Evolutionary conservation across 2,329 filamentous ascomycete genomes (phyloP).

Genomic region (Talaromyces sp.): DNA sequence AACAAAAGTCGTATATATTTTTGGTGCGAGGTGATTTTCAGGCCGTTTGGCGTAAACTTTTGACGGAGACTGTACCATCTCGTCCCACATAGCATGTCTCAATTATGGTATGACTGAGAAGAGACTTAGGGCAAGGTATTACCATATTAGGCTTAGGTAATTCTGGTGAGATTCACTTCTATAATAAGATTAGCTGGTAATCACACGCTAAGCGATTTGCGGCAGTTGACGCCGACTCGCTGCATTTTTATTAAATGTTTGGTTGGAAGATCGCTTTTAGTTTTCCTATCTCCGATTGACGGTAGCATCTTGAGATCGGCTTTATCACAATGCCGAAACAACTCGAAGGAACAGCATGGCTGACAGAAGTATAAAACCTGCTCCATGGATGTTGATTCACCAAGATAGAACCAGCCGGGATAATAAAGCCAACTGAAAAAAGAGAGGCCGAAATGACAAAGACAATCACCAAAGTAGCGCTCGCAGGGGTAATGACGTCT

Average conservation of each 20-base stretch:
- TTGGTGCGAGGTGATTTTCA: not conserved
- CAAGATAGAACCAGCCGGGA: not conserved
- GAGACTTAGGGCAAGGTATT: not conserved
- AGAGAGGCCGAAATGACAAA: not conserved
- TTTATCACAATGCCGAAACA: not conserved
- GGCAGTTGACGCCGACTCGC: not conserved
- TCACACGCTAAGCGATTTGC: not conserved
- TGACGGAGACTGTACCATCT: not conserved
- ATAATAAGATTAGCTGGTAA: too few species aligned
- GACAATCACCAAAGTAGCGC: constrained; percentile 10
- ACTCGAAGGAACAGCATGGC: too few species aligned
- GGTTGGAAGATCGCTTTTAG: not conserved
- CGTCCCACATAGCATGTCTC: too few species aligned
- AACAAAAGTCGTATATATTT: not conserved
- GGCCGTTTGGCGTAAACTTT: not conserved
- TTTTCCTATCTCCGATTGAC: not conserved
- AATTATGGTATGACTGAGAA: too few species aligned
- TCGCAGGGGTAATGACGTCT: constrained; percentile 5
- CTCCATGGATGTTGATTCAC: not conserved
- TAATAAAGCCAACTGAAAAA: not conserved
- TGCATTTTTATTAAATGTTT: not conserved
- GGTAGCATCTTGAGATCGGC: not conserved
- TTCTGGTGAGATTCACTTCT: not conserved
- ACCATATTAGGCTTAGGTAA: not conserved
- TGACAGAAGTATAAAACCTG: not conserved